Evolutionary conservation across 345 rosid species (phyloP), one percentile per base, ranked within the genome.

Genomic region (Eucalyptus pauciflora): DNA sequence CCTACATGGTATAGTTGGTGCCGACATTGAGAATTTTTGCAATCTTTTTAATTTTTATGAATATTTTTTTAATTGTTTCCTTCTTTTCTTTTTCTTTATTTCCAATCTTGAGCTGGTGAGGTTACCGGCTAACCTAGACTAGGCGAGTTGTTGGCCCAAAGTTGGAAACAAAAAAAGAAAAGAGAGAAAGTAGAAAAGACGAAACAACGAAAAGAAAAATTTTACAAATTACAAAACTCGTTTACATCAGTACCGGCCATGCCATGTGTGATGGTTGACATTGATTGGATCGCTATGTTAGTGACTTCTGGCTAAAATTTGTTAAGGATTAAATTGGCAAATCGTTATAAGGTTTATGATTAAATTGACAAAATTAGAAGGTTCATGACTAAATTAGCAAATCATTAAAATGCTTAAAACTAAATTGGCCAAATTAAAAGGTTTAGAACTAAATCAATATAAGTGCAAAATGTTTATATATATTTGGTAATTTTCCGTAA

Each of bases 211-310:
- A 58, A 58, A 6, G 6, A 58, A 58, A 58, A 58, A 58, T 8
- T 8, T 56, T 56, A 24, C 13, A 60, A 60, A 60, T 60, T 60
- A 25, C 7, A 60, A 27, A 60, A 60, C 5, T 60, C 3, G 3
- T 27, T 29, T 13, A 60, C 3, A 7, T 60, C 0, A 27, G 1
- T 27, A 27, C 0, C 0, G 2, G 2, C 8, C 15, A 60, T 60
- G 15, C 16, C 67, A 60, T 60, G 31, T 60, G 31, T 0, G 7
- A 27, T 27, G 15, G 4, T 27, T 6, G 67, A 27, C 31, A 27
- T 27, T 25, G 3, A 60, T 29, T 12, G 14, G 67, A 60, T 27
- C 4, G 4, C 31, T 27, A 5, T 7, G 14, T 27, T 12, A 60
- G 15, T 25, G 14, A 60, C 31, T 60, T 60, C 1, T 27, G 16